phyloP scores from a whole-genome alignment of 352 stramenopile genomes.

The Globisporangium echinulatum region DNA sequence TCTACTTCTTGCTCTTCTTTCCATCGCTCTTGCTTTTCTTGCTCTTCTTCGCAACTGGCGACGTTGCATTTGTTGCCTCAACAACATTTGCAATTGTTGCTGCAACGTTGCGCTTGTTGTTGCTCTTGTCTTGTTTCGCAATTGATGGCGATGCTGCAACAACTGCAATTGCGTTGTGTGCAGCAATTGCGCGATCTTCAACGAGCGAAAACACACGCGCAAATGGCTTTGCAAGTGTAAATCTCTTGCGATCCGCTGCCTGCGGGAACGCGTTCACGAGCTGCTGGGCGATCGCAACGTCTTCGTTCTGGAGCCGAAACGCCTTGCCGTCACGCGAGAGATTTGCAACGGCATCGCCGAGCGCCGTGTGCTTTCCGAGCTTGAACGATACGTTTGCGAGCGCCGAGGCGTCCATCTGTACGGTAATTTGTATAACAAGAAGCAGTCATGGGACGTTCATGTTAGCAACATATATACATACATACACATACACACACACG shows the following conservation, averaged over 20 bases:
- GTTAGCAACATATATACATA: no score
- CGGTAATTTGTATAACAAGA: no score
- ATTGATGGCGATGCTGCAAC: slow-evolving; percentile 7
- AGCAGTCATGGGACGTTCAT: no score
- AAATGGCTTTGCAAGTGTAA: slow-evolving; percentile 69
- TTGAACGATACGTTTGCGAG: slow-evolving; percentile 70
- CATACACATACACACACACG: no score
- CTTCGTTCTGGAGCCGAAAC: slow-evolving; percentile 54
- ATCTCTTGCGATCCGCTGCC: slow-evolving; percentile 46
- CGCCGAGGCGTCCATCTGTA: slow-evolving; percentile 58
- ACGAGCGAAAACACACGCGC: slow-evolving; percentile 68
- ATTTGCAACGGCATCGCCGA: slow-evolving; percentile 34
- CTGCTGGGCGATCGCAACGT: slow-evolving; percentile 59
- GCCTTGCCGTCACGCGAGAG: slow-evolving; percentile 39
- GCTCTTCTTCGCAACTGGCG: slow-evolving; percentile 33
- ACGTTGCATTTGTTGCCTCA: not conserved
- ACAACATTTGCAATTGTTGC: not conserved
- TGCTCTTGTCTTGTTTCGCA: slow-evolving; percentile 8
- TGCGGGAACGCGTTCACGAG: slow-evolving; percentile 71
- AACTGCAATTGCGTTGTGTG: not conserved
- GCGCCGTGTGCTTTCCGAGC: slow-evolving; percentile 22
- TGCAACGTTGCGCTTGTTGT: slow-evolving; percentile 23
- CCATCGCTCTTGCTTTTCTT: slow-evolving; percentile 37
- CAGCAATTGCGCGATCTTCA: slow-evolving; percentile 23
- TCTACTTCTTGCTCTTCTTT: slow-evolving; percentile 15